Evolutionary conservation across 2,329 filamentous ascomycete species (phyloP), one percentile per base, ranked within the genome.

Genomic region (Coniochaeta pulveracea): DNA sequence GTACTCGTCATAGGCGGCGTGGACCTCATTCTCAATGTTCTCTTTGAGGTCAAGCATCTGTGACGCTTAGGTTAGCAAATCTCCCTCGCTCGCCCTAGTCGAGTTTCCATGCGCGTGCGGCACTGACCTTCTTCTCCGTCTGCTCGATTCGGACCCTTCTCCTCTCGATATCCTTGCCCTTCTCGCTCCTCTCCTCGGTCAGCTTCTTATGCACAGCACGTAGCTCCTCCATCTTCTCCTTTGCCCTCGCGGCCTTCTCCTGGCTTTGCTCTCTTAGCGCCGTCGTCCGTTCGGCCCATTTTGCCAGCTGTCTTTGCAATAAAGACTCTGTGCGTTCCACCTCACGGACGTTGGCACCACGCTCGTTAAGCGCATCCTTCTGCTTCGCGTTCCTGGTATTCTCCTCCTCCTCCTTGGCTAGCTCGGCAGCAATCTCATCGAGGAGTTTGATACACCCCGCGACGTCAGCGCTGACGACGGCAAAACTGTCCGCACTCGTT

Each of bases 41-140:
- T 96, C 91, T 53, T 95, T 96, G 45, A 98, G 69, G 57, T 98
- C 91, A 30, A 82, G 77, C 89, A 96, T 98, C 88, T 95, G 41
- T n/a, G 21, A 14, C 15, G 6, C 6, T 10, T 7, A 4, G 26
- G 37, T 60, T 45, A 58, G 56, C 36, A 40, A 29, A n/a, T 26
- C 15, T 12, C 17, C 34, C n/a, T n/a, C n/a, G n/a, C n/a, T n/a
- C n/a, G n/a, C n/a, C n/a, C n/a, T n/a, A n/a, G n/a, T 24, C 5
- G n/a, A 25, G 37, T 51, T 39, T 49, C 51, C 43, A 47, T 39
- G n/a, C n/a, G n/a, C n/a, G n/a, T n/a, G n/a, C n/a, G 6, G 38
- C 18, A 51, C 64, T 47, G 64, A 86, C 86, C 83, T 96, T 96
- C 64, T 96, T 96, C 70, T 96, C 89, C 7, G 85, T 94, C 63